A percentile compares a stretch with the other conserved stretches of the same genome.
phyloP scores from a whole-genome alignment of 2,329 filamentous ascomycete species.

The Microsporum ferrugineum region DNA sequence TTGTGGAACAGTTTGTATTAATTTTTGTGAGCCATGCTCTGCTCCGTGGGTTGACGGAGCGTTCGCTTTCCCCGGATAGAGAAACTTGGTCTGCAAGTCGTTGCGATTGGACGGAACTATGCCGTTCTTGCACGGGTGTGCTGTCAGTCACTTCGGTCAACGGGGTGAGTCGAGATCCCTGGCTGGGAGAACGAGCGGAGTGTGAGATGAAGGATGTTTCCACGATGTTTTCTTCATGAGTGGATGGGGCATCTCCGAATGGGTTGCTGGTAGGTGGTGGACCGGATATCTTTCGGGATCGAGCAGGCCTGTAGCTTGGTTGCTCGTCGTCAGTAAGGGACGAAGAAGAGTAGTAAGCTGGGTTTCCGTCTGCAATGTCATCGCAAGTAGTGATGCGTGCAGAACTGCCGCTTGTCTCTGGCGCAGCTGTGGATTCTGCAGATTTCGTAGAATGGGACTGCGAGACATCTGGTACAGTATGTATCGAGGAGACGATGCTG shows the following conservation, averaged over 20 bases:
- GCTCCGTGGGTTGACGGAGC: slow-evolving; percentile 1
- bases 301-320: background rate
- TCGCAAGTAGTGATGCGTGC: background rate
- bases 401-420: background rate
- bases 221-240: slow-evolving; percentile 9
- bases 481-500: slow-evolving; percentile 9
- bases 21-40: slow-evolving; percentile 6
- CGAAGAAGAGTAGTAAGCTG: background rate
- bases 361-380: background rate
- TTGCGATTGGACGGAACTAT: background rate
- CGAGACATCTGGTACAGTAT: background rate
- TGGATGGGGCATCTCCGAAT: background rate
- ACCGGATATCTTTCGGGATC: background rate
- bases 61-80: slow-evolving; percentile 5
- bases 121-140: background rate
- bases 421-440: background rate
- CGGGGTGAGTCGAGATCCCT: slow-evolving; percentile 9
- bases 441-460: background rate
- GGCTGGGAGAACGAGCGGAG: slow-evolving; percentile 4
- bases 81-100: background rate
- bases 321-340: background rate
- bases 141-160: slow-evolving; percentile 9
- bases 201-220: slow-evolving; percentile 15
- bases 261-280: background rate
- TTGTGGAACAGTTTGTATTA: slow-evolving; percentile 18